Conservation (phyloP, 2,329 filamentous ascomycete genomes). For the Nannizzia gypsea region DNA sequence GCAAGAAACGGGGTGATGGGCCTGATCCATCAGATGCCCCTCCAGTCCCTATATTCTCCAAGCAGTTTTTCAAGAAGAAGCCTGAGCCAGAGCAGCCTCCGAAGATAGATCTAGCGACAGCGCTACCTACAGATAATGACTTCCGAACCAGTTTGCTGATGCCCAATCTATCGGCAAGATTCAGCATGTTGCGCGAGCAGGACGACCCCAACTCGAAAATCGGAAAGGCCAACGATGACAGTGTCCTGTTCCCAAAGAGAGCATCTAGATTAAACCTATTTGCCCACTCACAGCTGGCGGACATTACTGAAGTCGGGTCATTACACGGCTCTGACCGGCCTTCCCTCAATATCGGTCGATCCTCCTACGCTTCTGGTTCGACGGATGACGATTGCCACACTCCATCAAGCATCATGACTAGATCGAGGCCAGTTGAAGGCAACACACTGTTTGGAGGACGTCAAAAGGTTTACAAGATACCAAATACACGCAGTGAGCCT, state of each 20-base stretch:
- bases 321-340: conserved; percentile 49
- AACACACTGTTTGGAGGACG: conserved; percentile 90
- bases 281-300: conserved; percentile 54
- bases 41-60: conserved; percentile 23
- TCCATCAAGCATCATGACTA: conserved; percentile 61
- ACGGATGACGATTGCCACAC: conserved; percentile 54
- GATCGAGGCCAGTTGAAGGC: conserved; percentile 71
- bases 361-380: conserved; percentile 51
- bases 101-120: conserved; percentile 60
- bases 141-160: conserved; percentile 93
- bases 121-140: conserved; percentile 70
- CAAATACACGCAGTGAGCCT: conserved; percentile 32
- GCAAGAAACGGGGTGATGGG: conserved; percentile 27
- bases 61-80: conserved; percentile 40
- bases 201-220: conserved; percentile 81
- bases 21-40: conserved; percentile 16
- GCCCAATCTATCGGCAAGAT: conserved; percentile 86
- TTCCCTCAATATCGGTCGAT: conserved; percentile 48
- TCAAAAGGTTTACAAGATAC: conserved; percentile 88
- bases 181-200: conserved; percentile 93
- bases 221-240: conserved; percentile 91
- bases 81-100: conserved; percentile 41
- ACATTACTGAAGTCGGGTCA: conserved; percentile 87
- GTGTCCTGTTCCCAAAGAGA: conserved; percentile 71
- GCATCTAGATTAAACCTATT: conserved; percentile 68